These are phyloP conservation scores for Penicillium dipodomyicola DNA, from an alignment of 495 filamentous ascomycete genomes.

Conservation along the genomic window DNA sequence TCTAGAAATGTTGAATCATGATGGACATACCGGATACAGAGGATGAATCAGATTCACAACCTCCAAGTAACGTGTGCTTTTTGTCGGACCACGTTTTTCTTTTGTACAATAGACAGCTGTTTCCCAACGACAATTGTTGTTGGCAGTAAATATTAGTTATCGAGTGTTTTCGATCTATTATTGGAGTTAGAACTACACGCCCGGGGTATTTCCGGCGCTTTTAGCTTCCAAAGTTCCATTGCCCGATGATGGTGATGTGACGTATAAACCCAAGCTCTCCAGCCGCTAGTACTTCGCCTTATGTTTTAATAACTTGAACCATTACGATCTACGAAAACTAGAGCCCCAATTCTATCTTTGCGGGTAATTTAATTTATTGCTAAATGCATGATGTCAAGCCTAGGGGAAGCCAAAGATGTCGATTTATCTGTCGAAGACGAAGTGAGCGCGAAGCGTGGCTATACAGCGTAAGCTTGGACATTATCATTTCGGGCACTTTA, in stretches of 20 bases:
- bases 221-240: neutral
- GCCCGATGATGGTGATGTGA: neutral
- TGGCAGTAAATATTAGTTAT: neutral
- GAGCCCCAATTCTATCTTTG: neutral
- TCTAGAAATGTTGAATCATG: conserved; percentile 17
- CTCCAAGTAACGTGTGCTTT: neutral
- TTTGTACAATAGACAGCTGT: neutral
- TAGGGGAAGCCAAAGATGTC: conserved; percentile 18
- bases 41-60: neutral
- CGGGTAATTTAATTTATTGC: neutral
- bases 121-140: neutral
- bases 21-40: neutral
- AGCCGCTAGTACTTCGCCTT: neutral
- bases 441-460: conserved; percentile 26
- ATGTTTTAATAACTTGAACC: neutral
- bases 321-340: neutral
- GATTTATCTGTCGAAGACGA: conserved; percentile 22
- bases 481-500: neutral
- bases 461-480: conserved; percentile 23
- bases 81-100: neutral
- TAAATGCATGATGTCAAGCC: conserved; percentile 12
- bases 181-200: neutral
- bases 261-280: neutral
- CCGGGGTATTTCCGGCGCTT: neutral
- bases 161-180: neutral